Base-by-base conservation (phyloP, 257 asterid genomes). In the Datura wrightii region DNA sequence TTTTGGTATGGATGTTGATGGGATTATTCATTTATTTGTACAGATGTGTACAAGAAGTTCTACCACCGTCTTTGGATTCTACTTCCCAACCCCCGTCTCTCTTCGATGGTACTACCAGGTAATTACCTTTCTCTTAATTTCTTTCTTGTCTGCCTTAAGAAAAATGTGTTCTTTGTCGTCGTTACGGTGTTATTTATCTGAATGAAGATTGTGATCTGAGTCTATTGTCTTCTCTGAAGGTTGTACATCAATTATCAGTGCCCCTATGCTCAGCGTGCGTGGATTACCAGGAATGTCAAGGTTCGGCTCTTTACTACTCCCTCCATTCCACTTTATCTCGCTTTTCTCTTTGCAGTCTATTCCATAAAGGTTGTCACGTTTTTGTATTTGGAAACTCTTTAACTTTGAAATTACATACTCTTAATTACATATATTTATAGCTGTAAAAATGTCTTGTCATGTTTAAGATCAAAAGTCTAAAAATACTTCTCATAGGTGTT, bases 101-200 rank as follows among this genome's bases (percentile, higher is more conserved):
- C 56, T 92, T 91, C n/a, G 98, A 94, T 60, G 98, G 98, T 84
- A 90, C 92, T 88, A 90, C 91, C 62, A 86, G 96, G 98, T 94
- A 10, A 76, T 31, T 37, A 14, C 13, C 44, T 52, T 50, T 76
- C 6, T 14, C 24, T 19, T 19, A 9, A 9, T 24, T 60, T 19
- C 3, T 9, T 24, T n/a, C n/a, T 50, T 9, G 42, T 14, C 56
- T 76, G 65, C 72, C 78, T 86, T 50, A 13, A 15, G 15, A 50
- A 31, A 76, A 76, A 52, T 13, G 2, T 24, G 14, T 24, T 1
- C 2, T 76, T 76, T n/a, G 15, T 52, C 44, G 9, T 24, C 31
- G 3, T 31, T 31, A 31, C 6, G 0, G 4, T 7, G 63, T 76
- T 76, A 52, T 76, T 31, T 76, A 13, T 76, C 10, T 24, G 19